phyloP scores from a whole-genome alignment of 1,284 basidiomycete genomes.

The Earliella scabrosa region DNA sequence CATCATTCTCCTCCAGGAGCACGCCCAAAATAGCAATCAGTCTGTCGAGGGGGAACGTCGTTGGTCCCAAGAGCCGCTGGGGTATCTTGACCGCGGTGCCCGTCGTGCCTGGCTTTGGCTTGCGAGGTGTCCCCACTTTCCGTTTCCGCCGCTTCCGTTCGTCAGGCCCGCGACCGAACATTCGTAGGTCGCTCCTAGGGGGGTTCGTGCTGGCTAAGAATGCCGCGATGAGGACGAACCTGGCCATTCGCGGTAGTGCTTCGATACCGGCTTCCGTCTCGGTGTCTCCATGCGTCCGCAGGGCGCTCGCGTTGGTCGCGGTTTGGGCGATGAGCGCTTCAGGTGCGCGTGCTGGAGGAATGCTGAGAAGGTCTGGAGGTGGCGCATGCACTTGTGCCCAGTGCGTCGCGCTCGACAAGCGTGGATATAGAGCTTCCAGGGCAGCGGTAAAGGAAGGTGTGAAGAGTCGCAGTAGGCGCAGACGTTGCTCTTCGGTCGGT shows the following conservation, averaged over 20 bases:
- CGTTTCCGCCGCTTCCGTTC: conserved; percentile 65
- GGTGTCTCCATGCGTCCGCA: conserved; percentile 2
- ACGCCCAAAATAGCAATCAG: conserved; percentile 84
- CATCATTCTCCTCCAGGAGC: conserved; percentile 83
- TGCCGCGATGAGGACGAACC: conserved; percentile 81
- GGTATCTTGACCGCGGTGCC: conserved; percentile 64
- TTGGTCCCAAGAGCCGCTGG: conserved; percentile 82
- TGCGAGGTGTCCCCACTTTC: conserved; percentile 44
- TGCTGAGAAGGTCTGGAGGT: conserved; percentile 38
- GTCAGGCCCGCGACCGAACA: conserved; percentile 77
- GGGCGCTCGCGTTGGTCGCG: not conserved
- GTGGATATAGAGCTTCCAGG: conserved; percentile 67
- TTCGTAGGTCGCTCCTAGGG: conserved; percentile 75
- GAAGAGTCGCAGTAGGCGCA: conserved; percentile 66
- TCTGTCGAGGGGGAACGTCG: conserved; percentile 82
- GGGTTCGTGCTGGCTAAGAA: conserved; percentile 91
- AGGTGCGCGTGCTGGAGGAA: conserved; percentile 19
- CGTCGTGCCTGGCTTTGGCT: conserved; percentile 41
- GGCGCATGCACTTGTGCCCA: conserved; percentile 58
- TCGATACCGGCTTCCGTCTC: conserved; percentile 24
- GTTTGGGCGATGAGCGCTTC: conserved; percentile 9
- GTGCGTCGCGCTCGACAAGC: conserved; percentile 59
- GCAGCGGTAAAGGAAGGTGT: conserved; percentile 62
- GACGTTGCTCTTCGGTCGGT: conserved; percentile 60
- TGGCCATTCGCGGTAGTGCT: conserved; percentile 62